Evolutionary conservation across 2,329 filamentous ascomycete genomes (phyloP), one percentile per base, ranked within the genome.

Genomic region (Penicillium aurantiogriseum): DNA sequence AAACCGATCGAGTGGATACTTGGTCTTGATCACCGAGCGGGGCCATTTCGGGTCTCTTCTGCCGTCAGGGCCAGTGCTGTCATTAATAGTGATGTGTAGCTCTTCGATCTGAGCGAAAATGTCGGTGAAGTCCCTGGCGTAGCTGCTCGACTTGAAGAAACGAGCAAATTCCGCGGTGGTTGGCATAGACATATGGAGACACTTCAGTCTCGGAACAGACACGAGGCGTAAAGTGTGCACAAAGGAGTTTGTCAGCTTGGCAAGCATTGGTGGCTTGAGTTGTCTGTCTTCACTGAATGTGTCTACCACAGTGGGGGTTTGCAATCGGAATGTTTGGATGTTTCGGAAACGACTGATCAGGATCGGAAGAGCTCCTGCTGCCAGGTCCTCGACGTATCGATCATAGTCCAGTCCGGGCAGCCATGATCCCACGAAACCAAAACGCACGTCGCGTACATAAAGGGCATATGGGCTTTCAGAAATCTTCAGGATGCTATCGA

Each of bases 401-500:
- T 52, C 50, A 15, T 52, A 52, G 13, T 17, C 29, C 17, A 45
- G 9, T 10, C 25, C 50, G 2, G n/a, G 23, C 4, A 36, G 39
- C 50, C 50, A 52, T 27, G 31, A 5, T 29, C 50, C 50, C 21
- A 52, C 31, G 10, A 52, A 19, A 11, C 50, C 50, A 36, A 52
- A 25, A 5, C 10, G 21, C 11, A 52, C 27, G 2, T 52, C 50
- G 13, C 29, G 50, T 3, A 52, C 50, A 29, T 19, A 15, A 8
- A n/a, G 1, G 17, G 50, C 40, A 6, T 33, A 4, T 17, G 11
- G 40, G 2, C 40, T 52, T 33, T 19, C 11, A 0, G 50, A 45
- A 21, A 43, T 43, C 29, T 21, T 38, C 3, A 52, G 42, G 3
- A 52, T 33, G 11, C 17, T n/a, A 5, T 36, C 40, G 4, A 52